phyloP scores from a whole-genome alignment of 208 protist genomes.

The Herpetomonas samuelpessoai region DNA sequence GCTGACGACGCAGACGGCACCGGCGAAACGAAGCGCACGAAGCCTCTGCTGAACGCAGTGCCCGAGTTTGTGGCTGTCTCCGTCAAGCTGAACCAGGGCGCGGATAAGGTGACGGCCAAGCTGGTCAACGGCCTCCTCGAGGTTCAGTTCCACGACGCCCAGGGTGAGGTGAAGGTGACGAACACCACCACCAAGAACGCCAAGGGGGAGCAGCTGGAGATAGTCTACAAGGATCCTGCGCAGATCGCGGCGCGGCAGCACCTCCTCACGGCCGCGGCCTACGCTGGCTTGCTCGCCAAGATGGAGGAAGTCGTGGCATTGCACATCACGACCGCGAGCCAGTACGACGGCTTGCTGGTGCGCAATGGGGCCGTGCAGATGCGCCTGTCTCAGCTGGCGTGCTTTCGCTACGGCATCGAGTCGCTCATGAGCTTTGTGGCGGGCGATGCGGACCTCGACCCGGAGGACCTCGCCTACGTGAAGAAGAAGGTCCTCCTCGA shows the following conservation, averaged over 20 bases:
- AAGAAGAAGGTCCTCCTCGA: neutral
- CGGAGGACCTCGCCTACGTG: slow-evolving; percentile 12
- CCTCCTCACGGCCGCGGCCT: slow-evolving; percentile 61
- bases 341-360: slow-evolving; percentile 66
- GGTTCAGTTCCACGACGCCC: slow-evolving; percentile 32
- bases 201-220: neutral
- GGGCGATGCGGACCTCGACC: slow-evolving; percentile 26
- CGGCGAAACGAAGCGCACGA: neutral
- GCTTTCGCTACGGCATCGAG: slow-evolving; percentile 60
- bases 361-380: slow-evolving; percentile 68
- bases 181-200: neutral
- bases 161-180: slow-evolving; percentile 18
- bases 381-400: slow-evolving; percentile 56
- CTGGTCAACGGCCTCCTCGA: slow-evolving; percentile 31
- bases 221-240: slow-evolving; percentile 9
- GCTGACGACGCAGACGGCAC: neutral
- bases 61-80: slow-evolving; percentile 18
- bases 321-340: slow-evolving; percentile 58
- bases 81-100: slow-evolving; percentile 25
- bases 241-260: slow-evolving; percentile 44
- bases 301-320: slow-evolving; percentile 58
- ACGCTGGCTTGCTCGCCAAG: slow-evolving; percentile 46
- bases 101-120: slow-evolving; percentile 25
- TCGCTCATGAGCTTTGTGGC: slow-evolving; percentile 57
- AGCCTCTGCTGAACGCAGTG: neutral